A percentile compares a stretch with the other conserved stretches of the same genome.
Conservation (phyloP, 768 basidiomycete genomes). For the Hysterangium stoloniferum region DNA sequence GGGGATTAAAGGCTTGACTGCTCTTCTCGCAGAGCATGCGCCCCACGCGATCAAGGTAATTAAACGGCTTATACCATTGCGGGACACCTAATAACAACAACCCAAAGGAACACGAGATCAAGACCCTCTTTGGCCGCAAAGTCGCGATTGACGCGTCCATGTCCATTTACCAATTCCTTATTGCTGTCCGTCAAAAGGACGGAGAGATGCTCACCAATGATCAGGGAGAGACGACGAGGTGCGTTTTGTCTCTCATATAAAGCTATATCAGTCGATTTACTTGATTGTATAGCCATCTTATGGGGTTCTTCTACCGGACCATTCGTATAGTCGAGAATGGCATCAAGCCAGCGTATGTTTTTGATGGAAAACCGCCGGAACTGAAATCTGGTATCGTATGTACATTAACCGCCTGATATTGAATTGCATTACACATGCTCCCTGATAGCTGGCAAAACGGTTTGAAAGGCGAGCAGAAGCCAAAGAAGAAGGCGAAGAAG, state of each 20-base stretch:
- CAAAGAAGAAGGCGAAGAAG: conserved; percentile 91
- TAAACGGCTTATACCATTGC: neutral
- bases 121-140: conserved; percentile 95
- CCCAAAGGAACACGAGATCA: conserved; percentile 79
- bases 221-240: conserved; percentile 92
- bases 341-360: conserved; percentile 96
- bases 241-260: too few species aligned
- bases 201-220: conserved; percentile 97
- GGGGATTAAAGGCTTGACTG: conserved; percentile 96
- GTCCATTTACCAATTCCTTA: conserved; percentile 96
- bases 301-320: conserved; percentile 98
- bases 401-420: conserved; percentile 17
- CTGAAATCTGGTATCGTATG: conserved; percentile 93
- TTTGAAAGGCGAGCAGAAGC: conserved; percentile 87
- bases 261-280: neutral
- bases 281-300: conserved; percentile 59
- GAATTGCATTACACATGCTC: neutral
- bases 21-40: conserved; percentile 81
- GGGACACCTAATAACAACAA: conserved; percentile 12
- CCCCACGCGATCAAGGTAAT: conserved; percentile 63
- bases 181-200: conserved; percentile 93
- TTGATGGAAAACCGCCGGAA: conserved; percentile 97
- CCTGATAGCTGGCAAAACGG: conserved; percentile 85
- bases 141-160: conserved; percentile 98
- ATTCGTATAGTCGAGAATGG: conserved; percentile 98